These are phyloP conservation scores for Cubamyces lactineus DNA, from an alignment of 768 basidiomycete species.

Conservation along the genomic window DNA sequence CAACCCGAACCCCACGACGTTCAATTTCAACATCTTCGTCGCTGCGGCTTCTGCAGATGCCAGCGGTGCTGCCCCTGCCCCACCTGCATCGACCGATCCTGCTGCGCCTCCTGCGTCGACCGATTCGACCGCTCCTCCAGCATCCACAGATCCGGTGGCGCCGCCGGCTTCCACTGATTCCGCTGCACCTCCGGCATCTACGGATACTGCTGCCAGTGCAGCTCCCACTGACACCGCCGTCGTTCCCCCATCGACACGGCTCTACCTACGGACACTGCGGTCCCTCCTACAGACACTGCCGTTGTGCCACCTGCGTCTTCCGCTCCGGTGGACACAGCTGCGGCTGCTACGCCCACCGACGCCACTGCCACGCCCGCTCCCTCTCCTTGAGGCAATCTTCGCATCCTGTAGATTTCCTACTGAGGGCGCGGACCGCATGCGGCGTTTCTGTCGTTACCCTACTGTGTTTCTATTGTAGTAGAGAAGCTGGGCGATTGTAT, in stretches of 20 bases:
- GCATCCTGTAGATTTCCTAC: neutral
- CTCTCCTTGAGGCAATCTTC: neutral
- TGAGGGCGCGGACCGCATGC: neutral
- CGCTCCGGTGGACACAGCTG: neutral
- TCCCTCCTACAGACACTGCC: neutral
- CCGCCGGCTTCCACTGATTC: neutral
- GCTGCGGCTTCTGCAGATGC: conserved; percentile 30
- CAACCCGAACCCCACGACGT: conserved; percentile 38
- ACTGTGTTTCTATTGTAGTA: neutral
- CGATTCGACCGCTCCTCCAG: neutral
- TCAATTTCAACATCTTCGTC: conserved; percentile 68
- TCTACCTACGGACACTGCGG: neutral
- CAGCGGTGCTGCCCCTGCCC: neutral
- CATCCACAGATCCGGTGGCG: neutral
- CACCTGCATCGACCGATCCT: neutral
- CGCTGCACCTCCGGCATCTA: neutral
- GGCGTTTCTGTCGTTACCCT: neutral
- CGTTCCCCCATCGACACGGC: neutral
- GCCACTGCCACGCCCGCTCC: neutral
- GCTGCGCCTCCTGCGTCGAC: neutral
- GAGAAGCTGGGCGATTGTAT: conserved; percentile 8
- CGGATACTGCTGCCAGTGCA: neutral
- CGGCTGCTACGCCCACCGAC: neutral
- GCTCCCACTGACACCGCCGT: neutral
- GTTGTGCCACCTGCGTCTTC: neutral